Evolutionary conservation across 352 stramenopile species (phyloP), one percentile per base, ranked within the genome.

Genomic region (Phytophthora sp.): DNA sequence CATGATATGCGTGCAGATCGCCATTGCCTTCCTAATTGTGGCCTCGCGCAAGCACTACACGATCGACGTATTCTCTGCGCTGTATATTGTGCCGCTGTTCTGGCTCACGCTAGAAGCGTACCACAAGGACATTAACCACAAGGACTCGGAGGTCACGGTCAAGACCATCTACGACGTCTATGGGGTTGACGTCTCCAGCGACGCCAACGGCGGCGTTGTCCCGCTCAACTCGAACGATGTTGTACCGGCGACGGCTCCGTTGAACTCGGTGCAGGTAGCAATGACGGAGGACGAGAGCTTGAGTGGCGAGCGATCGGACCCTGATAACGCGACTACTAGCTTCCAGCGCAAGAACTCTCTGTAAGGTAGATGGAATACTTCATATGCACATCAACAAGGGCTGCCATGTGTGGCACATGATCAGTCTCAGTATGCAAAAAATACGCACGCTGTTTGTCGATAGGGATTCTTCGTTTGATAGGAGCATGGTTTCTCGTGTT

Each of bases 1-100:
- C 56, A 94, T 96, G 81, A 49, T 93, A 7, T 75, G 73, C 57
- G 56, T 93, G 13, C 87, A 96, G 71, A 88, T 89, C 57, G 73
- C 74, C 16, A 96, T 96, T 59, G 87, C 90, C 6, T 93, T 96
- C 66, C 73, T 96, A 26, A 97, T 96, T 72, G 76, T 97, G 21
- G 90, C 89, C 0, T 82, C 88, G 27, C 82, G 89, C 51, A 97
- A 97, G 75, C 91, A 97, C 75, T 97, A 97, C 69, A 93, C 84
- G 39, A 66, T 97, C 2, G 91, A 97, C 57, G 89, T 97, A 30
- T 91, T 96, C 69, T 82, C 89, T 33, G 88, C 89, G 44, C 67
- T 97, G 31, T 97, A 97, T 75, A 75, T 97, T 54, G 88, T 94
- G 52, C 89, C 89, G 51, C 69, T 97, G 47, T 74, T 97, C 36